Evolutionary conservation across 768 basidiomycete genomes (phyloP).

Genomic region (Mycena sanguinolenta): DNA sequence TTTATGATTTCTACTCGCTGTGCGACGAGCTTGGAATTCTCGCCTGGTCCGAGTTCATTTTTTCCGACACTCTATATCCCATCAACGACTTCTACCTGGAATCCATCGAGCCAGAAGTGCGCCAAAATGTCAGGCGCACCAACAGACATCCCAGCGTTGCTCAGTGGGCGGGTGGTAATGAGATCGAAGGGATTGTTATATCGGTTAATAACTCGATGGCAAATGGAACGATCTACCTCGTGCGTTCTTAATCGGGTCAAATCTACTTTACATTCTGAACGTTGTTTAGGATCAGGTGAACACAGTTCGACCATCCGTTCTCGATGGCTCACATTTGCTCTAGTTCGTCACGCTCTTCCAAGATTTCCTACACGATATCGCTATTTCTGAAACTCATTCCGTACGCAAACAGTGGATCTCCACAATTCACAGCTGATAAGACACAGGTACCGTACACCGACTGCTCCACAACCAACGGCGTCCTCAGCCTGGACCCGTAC

Average conservation of each 20-base stretch:
- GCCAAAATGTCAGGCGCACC: conserved; percentile 67
- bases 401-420: conserved; percentile 44
- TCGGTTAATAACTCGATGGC: conserved; percentile 48
- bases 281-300: conserved; percentile 30
- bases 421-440: not conserved
- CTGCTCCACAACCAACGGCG: conserved; percentile 70
- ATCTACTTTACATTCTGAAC: not conserved
- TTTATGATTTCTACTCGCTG: conserved; percentile 68
- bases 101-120: conserved; percentile 66
- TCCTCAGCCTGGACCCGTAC: conserved; percentile 69
- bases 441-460: conserved; percentile 68
- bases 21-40: conserved; percentile 74
- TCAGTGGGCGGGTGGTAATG: conserved; percentile 76
- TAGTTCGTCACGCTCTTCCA: conserved; percentile 67
- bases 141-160: conserved; percentile 69
- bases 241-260: conserved; percentile 43
- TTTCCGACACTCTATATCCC: conserved; percentile 69
- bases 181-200: conserved; percentile 68
- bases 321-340: not conserved
- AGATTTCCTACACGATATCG: conserved; percentile 63
- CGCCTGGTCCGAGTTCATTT: conserved; percentile 73
- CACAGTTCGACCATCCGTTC: no score
- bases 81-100: conserved; percentile 67
- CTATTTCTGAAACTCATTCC: conserved; percentile 63
- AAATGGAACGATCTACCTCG: conserved; percentile 62